A percentile compares a stretch with the other conserved stretches of the same genome.
Conservation (phyloP, 1,284 basidiomycete species). For the Rhodotorula sp. region DNA sequence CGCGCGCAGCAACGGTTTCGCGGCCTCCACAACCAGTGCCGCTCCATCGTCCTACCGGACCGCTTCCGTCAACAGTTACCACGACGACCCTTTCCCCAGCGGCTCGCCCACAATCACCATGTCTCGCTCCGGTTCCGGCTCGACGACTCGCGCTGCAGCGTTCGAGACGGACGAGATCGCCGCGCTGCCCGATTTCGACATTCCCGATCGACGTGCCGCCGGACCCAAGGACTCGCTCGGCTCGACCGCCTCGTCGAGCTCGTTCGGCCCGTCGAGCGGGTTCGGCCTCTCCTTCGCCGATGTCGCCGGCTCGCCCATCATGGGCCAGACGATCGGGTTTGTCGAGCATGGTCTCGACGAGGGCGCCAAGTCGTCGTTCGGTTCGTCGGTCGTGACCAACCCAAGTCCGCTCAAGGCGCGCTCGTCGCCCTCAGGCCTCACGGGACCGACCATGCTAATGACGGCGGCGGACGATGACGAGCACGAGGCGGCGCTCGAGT, state of each 20-base stretch:
- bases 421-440: neutral
- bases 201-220: neutral
- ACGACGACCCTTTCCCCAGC: neutral
- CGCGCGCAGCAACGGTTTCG: neutral
- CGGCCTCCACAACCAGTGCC: neutral
- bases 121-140: conserved; percentile 1
- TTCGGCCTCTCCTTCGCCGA: neutral
- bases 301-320: conserved; percentile 7
- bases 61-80: neutral
- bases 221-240: conserved; percentile 6
- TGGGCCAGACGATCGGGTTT: neutral
- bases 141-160: neutral
- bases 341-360: neutral
- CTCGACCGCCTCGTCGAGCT: neutral
- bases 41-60: neutral
- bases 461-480: neutral
- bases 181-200: neutral
- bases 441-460: neutral
- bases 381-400: neutral
- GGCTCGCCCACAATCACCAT: conserved; percentile 8
- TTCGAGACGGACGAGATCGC: neutral
- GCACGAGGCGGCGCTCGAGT: neutral
- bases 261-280: neutral
- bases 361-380: conserved; percentile 1
- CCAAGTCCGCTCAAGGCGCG: neutral